phyloP scores from a whole-genome alignment of 1,284 basidiomycete genomes.

The Gomphus bonarii region DNA sequence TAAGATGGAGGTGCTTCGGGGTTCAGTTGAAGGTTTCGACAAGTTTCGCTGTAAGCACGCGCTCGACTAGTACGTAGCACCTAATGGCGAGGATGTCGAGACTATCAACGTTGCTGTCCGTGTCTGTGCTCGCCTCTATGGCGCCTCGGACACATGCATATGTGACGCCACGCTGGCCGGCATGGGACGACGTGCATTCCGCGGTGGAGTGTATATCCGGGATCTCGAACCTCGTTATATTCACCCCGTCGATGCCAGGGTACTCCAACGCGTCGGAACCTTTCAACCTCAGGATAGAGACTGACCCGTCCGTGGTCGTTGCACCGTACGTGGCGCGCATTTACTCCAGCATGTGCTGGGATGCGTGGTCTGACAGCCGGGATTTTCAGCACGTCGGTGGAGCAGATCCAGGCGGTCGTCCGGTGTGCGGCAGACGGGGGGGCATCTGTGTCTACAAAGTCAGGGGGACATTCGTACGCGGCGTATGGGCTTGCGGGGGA shows the following conservation, averaged over 20 bases:
- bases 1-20: background rate
- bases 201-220: background rate
- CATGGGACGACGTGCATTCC: background rate
- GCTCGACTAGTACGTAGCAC: background rate
- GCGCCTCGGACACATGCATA: no score
- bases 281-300: background rate
- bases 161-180: no score
- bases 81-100: background rate
- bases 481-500: conserved; percentile 29
- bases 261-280: background rate
- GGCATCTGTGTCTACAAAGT: conserved; percentile 14
- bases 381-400: background rate
- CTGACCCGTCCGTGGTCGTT: background rate
- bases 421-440: conserved; percentile 10
- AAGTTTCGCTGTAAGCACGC: background rate
- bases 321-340: background rate
- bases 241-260: background rate
- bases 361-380: background rate
- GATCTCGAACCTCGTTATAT: background rate
- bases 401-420: conserved; percentile 5
- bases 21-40: no score
- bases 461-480: conserved; percentile 29
- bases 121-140: background rate
- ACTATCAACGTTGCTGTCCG: background rate
- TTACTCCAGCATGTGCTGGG: background rate